Conservation (phyloP, 23 red algal genomes). For the Cyanidiococcus yangmingshanensis region DNA sequence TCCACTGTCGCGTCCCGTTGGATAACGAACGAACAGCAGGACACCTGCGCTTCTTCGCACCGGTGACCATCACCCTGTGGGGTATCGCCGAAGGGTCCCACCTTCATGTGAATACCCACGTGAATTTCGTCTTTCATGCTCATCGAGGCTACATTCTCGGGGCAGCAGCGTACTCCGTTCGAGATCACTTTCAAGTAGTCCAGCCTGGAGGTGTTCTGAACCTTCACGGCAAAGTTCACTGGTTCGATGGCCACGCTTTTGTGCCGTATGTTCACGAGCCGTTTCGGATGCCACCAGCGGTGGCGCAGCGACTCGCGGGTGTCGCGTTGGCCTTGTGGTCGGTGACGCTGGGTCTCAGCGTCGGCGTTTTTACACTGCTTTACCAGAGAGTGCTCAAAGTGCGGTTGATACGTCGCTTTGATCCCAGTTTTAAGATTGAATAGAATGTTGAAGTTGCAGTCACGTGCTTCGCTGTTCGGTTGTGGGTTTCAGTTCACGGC, state of each 20-base stretch:
- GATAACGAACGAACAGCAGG: background rate
- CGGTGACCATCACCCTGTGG: slow-evolving; percentile 6
- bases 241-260: slow-evolving; percentile 18
- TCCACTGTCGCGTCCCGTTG: slow-evolving; percentile 13
- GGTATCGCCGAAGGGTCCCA: slow-evolving; percentile 11
- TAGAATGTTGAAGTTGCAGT: too few relatives aligned
- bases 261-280: slow-evolving; percentile 15
- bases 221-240: slow-evolving; percentile 17
- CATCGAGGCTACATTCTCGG: slow-evolving; percentile 17
- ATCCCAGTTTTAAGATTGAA: slow-evolving; percentile 4
- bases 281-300: slow-evolving; percentile 1
- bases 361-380: background rate
- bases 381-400: slow-evolving; percentile 15
- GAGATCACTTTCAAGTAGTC: slow-evolving; percentile 7
- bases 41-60: slow-evolving; percentile 16
- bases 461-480: too few relatives aligned
- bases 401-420: background rate
- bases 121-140: slow-evolving; percentile 17
- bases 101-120: slow-evolving; percentile 14
- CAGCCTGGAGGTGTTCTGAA: background rate
- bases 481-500: too few relatives aligned
- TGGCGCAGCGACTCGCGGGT: background rate
- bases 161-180: slow-evolving; percentile 14
- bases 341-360: background rate
- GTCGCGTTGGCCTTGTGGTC: background rate